phyloP scores from a whole-genome alignment of 106 monocot genomes.

The Dactylorhiza incarnata region DNA sequence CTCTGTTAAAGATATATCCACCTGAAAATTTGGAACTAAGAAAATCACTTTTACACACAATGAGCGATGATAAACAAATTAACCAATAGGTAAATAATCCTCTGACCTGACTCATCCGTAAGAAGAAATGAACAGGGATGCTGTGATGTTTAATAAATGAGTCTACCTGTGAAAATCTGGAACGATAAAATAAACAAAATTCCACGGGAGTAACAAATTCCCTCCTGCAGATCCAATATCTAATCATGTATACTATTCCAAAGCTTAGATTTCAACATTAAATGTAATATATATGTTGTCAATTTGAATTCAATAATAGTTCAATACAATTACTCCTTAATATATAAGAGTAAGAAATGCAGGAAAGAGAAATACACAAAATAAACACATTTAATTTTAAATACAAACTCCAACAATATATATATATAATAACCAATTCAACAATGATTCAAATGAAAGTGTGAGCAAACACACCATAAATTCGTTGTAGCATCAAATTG shows the following conservation, averaged over 20 bases:
- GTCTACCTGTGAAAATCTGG: conserved; percentile 22
- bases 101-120: conserved; percentile 55
- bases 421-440: neutral
- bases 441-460: neutral
- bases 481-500: conserved; percentile 52
- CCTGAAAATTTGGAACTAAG: conserved; percentile 23
- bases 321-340: no score
- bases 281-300: neutral
- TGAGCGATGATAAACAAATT: neutral
- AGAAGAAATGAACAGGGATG: conserved; percentile 41
- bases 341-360: no score
- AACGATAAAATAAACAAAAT: conserved; percentile 42
- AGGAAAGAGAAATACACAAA: no score
- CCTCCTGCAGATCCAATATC: conserved; percentile 42
- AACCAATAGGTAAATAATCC: conserved; percentile 6
- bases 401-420: neutral
- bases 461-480: conserved; percentile 32
- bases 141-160: conserved; percentile 18
- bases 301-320: no score
- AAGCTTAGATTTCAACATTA: neutral
- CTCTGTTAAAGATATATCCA: conserved; percentile 52
- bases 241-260: conserved; percentile 5
- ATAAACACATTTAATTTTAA: no score
- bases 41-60: conserved; percentile 15
- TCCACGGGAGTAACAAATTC: conserved; percentile 56